Evolutionary conservation across 2,329 filamentous ascomycete genomes (phyloP).

Genomic region (Nothopassalora personata): DNA sequence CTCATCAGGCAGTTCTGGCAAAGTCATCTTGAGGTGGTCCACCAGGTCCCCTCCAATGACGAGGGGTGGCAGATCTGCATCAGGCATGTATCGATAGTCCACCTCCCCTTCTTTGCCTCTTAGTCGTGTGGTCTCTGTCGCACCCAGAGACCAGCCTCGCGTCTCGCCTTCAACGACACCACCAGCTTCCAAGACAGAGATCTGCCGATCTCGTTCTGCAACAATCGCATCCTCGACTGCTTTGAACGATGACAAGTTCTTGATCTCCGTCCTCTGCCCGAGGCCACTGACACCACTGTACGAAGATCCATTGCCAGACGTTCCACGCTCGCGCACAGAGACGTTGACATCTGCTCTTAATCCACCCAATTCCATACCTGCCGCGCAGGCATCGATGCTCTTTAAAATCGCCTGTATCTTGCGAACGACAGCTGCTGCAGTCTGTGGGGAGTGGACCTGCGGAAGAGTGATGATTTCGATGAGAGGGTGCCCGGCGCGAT

Average conservation of each 20-base stretch:
- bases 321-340: slow-evolving; percentile 61
- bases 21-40: slow-evolving; percentile 52
- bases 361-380: slow-evolving; percentile 89
- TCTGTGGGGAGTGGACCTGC: slow-evolving; percentile 78
- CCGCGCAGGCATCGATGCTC: slow-evolving; percentile 76
- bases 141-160: slow-evolving; percentile 83
- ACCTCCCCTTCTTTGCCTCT: slow-evolving; percentile 94
- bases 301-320: slow-evolving; percentile 35
- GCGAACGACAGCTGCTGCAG: slow-evolving; percentile 79
- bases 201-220: slow-evolving; percentile 85
- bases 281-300: slow-evolving; percentile 59
- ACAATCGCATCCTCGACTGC: slow-evolving; percentile 92
- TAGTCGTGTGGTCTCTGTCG: slow-evolving; percentile 71
- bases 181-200: slow-evolving; percentile 68
- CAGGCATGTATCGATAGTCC: slow-evolving; percentile 97
- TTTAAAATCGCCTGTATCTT: slow-evolving; percentile 80
- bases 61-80: slow-evolving; percentile 80
- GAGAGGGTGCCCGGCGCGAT: slow-evolving; percentile 82
- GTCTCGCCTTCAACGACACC: slow-evolving; percentile 78
- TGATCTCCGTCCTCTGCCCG: slow-evolving; percentile 91
- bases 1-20: slow-evolving; percentile 68
- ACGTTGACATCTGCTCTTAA: slow-evolving; percentile 93
- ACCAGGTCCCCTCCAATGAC: slow-evolving; percentile 68
- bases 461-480: slow-evolving; percentile 94
- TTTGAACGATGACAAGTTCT: slow-evolving; percentile 92